Base-by-base conservation (phyloP, 495 filamentous ascomycete species). In the Tuber magnatum region DNA sequence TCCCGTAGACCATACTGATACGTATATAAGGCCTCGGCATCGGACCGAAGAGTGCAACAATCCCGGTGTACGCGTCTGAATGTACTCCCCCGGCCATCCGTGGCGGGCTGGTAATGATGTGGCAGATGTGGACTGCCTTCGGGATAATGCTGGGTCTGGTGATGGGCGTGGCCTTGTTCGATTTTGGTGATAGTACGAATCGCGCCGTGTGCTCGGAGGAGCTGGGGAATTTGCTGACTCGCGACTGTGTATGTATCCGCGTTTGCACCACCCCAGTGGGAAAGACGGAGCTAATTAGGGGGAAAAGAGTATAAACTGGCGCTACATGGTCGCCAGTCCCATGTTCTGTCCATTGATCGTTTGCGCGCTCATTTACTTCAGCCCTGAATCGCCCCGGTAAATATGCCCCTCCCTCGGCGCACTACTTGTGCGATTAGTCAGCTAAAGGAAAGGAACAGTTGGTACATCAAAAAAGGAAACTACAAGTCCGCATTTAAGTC, bases 101-200 rank as follows among this genome's bases (percentile, higher is more conserved):
- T 38, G 93, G 92, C 32, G 92, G 92, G 1, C 76, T 92, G 56
- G 89, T 91, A 7, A 91, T 91, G 89, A 88, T 90, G 80, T 94
- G 92, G 92, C 92, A 93, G 82, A 90, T 93, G 88, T 93, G 90
- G 90, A 93, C 91, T 0, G 92, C 92, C 7, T 93, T 93, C 74
- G 92, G 92, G 0, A 91, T 93, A 79, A 90, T 93, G 87, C 71
- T 93, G 9, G 92, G 92, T 6, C 92, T 91, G 80, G 87, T 87
- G 2, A 87, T 89, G 9, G 90, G 91, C 79, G 83, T 94, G 6
- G 91, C 88, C 16, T 92, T 95, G 81, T 90, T 88, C 79, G 80
- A 88, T 43, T 89, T 93, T 35, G 56, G 56, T 7, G 88, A 75
- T 84, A 84, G 75, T 85, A 85, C 70, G 84, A 87, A 73, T 86